phyloP scores from a whole-genome alignment of 1,284 basidiomycete species.

The Ceratobasidium sp. region DNA sequence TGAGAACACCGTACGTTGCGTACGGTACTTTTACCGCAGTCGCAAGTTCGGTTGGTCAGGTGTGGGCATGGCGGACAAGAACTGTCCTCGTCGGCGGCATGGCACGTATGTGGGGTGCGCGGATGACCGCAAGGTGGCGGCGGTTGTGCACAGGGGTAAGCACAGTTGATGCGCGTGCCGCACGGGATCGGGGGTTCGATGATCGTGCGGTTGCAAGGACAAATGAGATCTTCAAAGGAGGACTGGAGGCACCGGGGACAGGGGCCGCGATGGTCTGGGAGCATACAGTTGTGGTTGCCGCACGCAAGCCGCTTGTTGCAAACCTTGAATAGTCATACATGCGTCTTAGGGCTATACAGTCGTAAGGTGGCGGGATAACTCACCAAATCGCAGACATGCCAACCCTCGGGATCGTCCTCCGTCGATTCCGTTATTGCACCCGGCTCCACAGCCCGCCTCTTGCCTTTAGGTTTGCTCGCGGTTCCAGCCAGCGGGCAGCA shows the following conservation, averaged over 20 bases:
- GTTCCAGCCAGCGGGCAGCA: constrained; percentile 89
- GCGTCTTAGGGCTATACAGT: neutral
- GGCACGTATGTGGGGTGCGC: constrained; percentile 80
- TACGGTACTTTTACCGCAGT: constrained; percentile 86
- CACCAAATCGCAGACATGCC: constrained; percentile 83
- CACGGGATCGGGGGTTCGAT: constrained; percentile 81
- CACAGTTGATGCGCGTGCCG: constrained; percentile 80
- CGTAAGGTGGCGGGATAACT: neutral
- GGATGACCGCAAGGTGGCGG: constrained; percentile 84
- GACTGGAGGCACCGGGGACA: constrained; percentile 87
- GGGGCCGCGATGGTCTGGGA: constrained; percentile 81
- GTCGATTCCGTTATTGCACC: constrained; percentile 52
- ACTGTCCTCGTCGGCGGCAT: constrained; percentile 64
- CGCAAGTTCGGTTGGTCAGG: constrained; percentile 81
- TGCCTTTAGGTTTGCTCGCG: constrained; percentile 69
- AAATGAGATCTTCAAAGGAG: constrained; percentile 90
- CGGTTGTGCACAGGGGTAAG: constrained; percentile 80
- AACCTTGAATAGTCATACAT: constrained; percentile 48
- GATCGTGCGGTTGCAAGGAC: constrained; percentile 80
- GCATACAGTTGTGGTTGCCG: constrained; percentile 66
- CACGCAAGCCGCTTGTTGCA: constrained; percentile 54
- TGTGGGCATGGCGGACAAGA: constrained; percentile 87
- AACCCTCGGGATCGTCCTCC: constrained; percentile 66
- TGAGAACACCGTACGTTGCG: constrained; percentile 80
- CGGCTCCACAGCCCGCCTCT: constrained; percentile 58